These are phyloP conservation scores for Phyllosticta citrichinensis DNA, from an alignment of 2,329 filamentous ascomycete genomes.

Conservation along the genomic window DNA sequence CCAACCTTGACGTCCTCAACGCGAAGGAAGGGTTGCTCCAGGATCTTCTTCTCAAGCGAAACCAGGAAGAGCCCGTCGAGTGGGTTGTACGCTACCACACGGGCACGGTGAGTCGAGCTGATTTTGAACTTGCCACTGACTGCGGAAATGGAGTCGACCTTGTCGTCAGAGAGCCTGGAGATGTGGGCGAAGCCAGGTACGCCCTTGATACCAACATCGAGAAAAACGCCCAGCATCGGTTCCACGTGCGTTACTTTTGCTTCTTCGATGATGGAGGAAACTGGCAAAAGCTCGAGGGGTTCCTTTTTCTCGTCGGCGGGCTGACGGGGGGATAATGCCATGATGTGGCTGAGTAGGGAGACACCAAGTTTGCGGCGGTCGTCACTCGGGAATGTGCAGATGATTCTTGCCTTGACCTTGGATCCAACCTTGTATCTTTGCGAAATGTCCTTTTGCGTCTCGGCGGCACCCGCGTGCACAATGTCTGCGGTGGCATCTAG, in stretches of 20 bases:
- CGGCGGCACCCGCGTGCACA: conserved; percentile 73
- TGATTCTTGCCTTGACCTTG: conserved; percentile 75
- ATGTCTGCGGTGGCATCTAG: conserved; percentile 85
- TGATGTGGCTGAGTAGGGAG: conserved; percentile 76
- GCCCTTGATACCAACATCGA: conserved; percentile 57
- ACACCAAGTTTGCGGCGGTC: conserved; percentile 78
- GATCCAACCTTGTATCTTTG: conserved; percentile 73
- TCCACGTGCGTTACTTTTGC: conserved; percentile 75
- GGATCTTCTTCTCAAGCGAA: conserved; percentile 69
- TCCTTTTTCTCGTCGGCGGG: conserved; percentile 26
- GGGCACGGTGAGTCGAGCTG: conserved; percentile 67
- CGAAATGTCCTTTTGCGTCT: conserved; percentile 58
- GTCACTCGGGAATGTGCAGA: conserved; percentile 74
- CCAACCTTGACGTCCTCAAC: conserved; percentile 82
- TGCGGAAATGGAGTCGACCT: conserved; percentile 72
- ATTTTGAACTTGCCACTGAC: conserved; percentile 67
- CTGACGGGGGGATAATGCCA: conserved; percentile 46
- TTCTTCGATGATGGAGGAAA: conserved; percentile 67
- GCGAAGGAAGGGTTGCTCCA: conserved; percentile 84
- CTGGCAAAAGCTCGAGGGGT: conserved; percentile 52
- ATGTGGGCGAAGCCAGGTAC: conserved; percentile 89
- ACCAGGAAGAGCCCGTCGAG: conserved; percentile 78
- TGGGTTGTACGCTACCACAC: conserved; percentile 77
- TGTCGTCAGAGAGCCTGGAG: conserved; percentile 80
- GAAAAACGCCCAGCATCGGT: conserved; percentile 68